Evolutionary conservation across 768 basidiomycete genomes (phyloP), one percentile per base, ranked within the genome.

Genomic region (Boletus vermiculosoides): DNA sequence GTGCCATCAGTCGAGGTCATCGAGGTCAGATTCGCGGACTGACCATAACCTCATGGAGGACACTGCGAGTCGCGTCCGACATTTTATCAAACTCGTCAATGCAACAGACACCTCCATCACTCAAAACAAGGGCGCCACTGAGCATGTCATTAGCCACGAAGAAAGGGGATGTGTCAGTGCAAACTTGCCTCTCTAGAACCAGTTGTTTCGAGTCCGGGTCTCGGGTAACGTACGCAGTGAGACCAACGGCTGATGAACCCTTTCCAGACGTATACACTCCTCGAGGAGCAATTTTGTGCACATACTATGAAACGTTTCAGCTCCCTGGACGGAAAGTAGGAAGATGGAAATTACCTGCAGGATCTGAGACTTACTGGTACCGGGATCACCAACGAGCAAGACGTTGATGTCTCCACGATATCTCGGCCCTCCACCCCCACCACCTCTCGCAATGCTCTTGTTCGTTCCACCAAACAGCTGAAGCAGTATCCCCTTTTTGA

Each of bases 41-140:
- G 61, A 92, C 92, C 96, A 98, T 98, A 16, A 97, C 95, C 84
- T 98, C 96, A 73, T 99, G 97, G 45, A 99, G 83, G 10, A 98
- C 96, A 69, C 97, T 98, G 46, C 97, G 87, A 44, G 97, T 98
- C 5, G 92, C 85, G 58, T 98, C 89, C 36, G 95, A 94, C 97
- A 99, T 99, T 74, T 99, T 99, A 76, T 99, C 97, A 64, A 99
- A 98, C 73, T 98, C 96, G 64, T 98, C 96, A 63, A 98, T 98
- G 69, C 96, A 98, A 70, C 94, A 98, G 5, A 98, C 94, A 70
- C 95, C 96, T 1, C 96, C 96, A 62, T 98, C 96, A 69, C 90
- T 92, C 57, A 98, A 74, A 2, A 97, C 95, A 12, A 98, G 84
- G 0, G 95, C 95, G 58, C 95, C 95, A 76, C 94, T 93, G 62